Percentiles rank a stretch among this genome's conserved stretches.
phyloP scores from a whole-genome alignment of 129 eudicot species.

The Flaveria brownii region DNA sequence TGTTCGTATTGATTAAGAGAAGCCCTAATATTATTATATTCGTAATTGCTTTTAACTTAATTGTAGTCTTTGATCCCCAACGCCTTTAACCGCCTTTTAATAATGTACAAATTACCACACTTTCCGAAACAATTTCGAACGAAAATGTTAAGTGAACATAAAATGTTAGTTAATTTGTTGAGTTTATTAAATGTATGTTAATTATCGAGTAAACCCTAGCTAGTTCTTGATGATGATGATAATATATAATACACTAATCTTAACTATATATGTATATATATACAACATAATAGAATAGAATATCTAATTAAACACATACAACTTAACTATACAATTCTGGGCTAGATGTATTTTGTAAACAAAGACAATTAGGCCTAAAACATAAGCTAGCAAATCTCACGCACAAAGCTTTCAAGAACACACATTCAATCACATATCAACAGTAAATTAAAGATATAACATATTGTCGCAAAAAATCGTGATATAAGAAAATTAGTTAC shows the following conservation, averaged over 20 bases:
- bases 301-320: background rate
- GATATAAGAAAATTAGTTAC: too few relatives aligned
- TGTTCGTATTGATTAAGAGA: background rate
- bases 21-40: background rate
- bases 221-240: background rate
- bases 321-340: background rate
- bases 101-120: conserved; percentile 4
- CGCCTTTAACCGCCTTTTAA: background rate
- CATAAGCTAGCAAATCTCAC: background rate
- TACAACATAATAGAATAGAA: too few relatives aligned
- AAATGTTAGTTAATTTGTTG: background rate
- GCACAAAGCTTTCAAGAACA: background rate
- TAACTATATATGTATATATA: too few relatives aligned
- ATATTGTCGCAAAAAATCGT: too few relatives aligned
- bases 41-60: background rate
- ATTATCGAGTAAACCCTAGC: background rate
- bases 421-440: background rate
- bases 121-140: background rate
- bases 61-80: background rate
- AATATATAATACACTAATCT: background rate
- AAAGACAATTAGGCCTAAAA: background rate
- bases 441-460: too few relatives aligned
- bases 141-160: background rate
- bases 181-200: background rate
- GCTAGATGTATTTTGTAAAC: background rate